Base-by-base conservation (phyloP, 2,329 filamentous ascomycete genomes). In the Rhinocladiella similis region DNA sequence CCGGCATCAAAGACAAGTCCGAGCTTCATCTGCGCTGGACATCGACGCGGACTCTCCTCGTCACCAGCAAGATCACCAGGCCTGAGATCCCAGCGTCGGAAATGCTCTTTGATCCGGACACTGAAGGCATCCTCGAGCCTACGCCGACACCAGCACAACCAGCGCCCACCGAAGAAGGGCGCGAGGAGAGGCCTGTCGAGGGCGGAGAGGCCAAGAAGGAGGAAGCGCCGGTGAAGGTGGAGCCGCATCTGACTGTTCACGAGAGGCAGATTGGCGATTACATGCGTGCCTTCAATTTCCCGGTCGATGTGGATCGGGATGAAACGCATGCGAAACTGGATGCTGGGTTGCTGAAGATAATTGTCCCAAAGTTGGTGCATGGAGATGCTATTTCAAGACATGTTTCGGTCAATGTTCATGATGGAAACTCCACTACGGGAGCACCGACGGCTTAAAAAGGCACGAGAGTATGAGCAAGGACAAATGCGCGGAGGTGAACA, bases 201-300 rank as follows among this genome's bases (percentile, higher is more conserved):
- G 47, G 27, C 29, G 49, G 19, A 9, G 33, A 13, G 3, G 45
- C 39, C 1, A 36, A 47, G 29, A 43, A 51, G 41, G 29, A 52
- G 19, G 43, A 43, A 3, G 43, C 48, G n/a, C 7, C 33, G 5
- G 46, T 25, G 14, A 56, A 55, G 52, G 52, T 56, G 20, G 51
- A 55, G 25, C 54, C 56, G 19, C 60, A 63, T 46, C 45, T 65
- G 5, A 63, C 62, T 3, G 46, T 63, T 18, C 47, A 55, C 47
- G 63, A 64, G 53, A 54, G 63, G 13, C 58, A 29, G 16, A 56
- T 65, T n/a, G 63, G 63, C 41, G 47, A 54, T 27, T 50, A 60
- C 36, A 50, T 59, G 35, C 60, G 63, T 43, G 60, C 56, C 1
- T 65, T 62, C 55, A 61, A 50, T 39, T 65, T 65, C 56, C 62